A percentile compares a stretch with the other conserved stretches of the same genome.
Conservation (phyloP, 1,139 yeast genomes). For the Taphrina pruni region DNA sequence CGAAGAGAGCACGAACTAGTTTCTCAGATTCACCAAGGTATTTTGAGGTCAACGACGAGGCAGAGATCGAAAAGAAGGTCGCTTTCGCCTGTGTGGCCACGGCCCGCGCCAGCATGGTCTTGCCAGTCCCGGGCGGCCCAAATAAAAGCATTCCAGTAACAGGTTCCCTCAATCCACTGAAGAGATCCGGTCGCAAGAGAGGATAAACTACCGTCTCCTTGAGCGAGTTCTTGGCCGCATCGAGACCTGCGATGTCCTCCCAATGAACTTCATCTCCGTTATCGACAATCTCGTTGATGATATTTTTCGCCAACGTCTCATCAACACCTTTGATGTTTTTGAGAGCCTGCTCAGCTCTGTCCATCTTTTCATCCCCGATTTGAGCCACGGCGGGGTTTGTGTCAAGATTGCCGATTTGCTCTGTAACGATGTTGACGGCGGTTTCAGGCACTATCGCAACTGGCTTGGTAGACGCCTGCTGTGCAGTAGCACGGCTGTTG, state of each 20-base stretch:
- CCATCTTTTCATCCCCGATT: slow-evolving; percentile 36
- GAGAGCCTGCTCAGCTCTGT: slow-evolving; percentile 48
- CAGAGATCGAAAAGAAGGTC: slow-evolving; percentile 89
- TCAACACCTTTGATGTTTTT: slow-evolving; percentile 58
- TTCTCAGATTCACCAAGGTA: slow-evolving; percentile 94
- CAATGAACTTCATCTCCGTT: slow-evolving; percentile 95
- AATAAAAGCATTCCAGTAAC: slow-evolving; percentile 93
- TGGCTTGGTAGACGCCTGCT: slow-evolving; percentile 7
- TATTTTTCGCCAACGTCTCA: slow-evolving; percentile 78
- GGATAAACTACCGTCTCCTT: slow-evolving; percentile 98
- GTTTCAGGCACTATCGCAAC: slow-evolving; percentile 8
- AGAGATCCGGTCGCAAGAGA: slow-evolving; percentile 88
- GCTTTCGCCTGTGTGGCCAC: slow-evolving; percentile 97
- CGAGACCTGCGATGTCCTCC: slow-evolving; percentile 96
- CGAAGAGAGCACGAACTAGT: slow-evolving; percentile 84
- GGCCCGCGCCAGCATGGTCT: slow-evolving; percentile 95
- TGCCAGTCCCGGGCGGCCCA: slow-evolving; percentile 99
- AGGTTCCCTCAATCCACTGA: slow-evolving; percentile 90
- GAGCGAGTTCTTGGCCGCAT: slow-evolving; percentile 82
- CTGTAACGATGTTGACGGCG: slow-evolving; percentile 19
- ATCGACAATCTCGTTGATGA: slow-evolving; percentile 86
- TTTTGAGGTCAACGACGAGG: slow-evolving; percentile 90
- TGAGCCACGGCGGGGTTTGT: slow-evolving; percentile 25
- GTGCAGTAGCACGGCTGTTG: not conserved
- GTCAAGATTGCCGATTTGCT: not conserved